Evolutionary conservation across 371 early-diverging fungal species (phyloP), one percentile per base, ranked within the genome.

Genomic region (Lichtheimia hyalospora): DNA sequence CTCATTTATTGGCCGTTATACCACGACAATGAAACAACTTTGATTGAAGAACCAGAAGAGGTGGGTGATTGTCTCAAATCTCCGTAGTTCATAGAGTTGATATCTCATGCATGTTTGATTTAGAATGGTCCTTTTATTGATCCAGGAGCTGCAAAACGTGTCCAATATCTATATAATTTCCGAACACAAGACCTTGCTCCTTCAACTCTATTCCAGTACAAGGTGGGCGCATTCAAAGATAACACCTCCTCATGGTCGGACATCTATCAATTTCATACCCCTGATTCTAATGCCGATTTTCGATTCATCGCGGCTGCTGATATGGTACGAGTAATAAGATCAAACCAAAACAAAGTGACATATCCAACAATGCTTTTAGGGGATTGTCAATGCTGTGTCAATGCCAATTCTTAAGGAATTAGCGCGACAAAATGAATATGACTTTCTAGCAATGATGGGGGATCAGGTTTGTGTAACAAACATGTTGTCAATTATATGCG

Each of bases 371-470:
- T 16, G 10, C 6, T 52, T 13, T 12, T 53, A 70, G 71, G 74
- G 71, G n/a, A 39, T 71, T 13, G 67, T 59, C 5, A 74, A 74
- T 57, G 66, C 69, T 0, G 71, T 68, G 7, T 60, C 71, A 0
- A 55, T 68, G 61, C 69, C 66, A 5, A 12, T 54, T 3, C 41
- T 71, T 25, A 63, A 62, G 23, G 21, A 57, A 1, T 34, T 69
- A 15, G 74, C 62, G 5, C 42, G 16, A 0, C 34, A 58, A 8
- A 68, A 71, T 21, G 57, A 66, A 2, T 71, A 66, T 49, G 74
- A 74, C 24, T 74, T 74, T 28, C 14, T 74, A n/a, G 63, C 74
- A n/a, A 49, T 71, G 12, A 57, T 70, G 60, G 74, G 74, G 24
- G 56, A 55, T 12, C 56, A 61, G 55, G 70, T 15, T 67, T 66